Conservation (phyloP, 1,284 basidiomycete species). For the Entoloma clypeatum region DNA sequence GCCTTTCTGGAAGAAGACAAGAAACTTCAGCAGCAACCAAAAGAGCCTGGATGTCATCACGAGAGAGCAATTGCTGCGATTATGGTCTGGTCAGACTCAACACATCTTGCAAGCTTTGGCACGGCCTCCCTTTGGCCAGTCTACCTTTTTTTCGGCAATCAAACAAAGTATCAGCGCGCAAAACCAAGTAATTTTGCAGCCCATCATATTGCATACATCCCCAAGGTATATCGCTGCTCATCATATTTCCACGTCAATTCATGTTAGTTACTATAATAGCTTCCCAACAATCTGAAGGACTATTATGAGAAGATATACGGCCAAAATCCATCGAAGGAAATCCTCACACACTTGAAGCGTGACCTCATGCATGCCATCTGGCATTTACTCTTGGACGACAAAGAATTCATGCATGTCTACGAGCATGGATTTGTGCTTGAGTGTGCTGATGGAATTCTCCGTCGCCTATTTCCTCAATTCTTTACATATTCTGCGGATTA, state of each 20-base stretch:
- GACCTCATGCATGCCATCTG: constrained; percentile 9
- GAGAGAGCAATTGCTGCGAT: too few relatives aligned
- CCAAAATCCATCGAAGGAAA: not conserved
- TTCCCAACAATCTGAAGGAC: not conserved
- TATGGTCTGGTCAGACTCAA: too few relatives aligned
- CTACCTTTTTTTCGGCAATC: too few relatives aligned
- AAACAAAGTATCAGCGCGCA: too few relatives aligned
- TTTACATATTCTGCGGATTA: constrained; percentile 9
- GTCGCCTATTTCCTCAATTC: constrained; percentile 25
- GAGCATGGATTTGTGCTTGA: not conserved
- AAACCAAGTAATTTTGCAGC: not conserved
- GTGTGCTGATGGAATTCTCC: constrained; percentile 18
- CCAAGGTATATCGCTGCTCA: not conserved
- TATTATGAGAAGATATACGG: not conserved
- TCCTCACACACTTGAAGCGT: constrained; percentile 3
- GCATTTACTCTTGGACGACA: constrained; percentile 2
- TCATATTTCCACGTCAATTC: not conserved
- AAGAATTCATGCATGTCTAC: constrained; percentile 3
- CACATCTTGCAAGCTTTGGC: too few relatives aligned
- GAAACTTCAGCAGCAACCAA: too few relatives aligned
- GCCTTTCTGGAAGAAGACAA: too few relatives aligned
- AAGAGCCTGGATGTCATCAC: too few relatives aligned
- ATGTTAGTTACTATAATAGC: not conserved
- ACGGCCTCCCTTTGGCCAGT: too few relatives aligned
- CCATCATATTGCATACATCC: not conserved